Conservation (phyloP, 2,329 filamentous ascomycete species). For the Clarireedia sp. region DNA sequence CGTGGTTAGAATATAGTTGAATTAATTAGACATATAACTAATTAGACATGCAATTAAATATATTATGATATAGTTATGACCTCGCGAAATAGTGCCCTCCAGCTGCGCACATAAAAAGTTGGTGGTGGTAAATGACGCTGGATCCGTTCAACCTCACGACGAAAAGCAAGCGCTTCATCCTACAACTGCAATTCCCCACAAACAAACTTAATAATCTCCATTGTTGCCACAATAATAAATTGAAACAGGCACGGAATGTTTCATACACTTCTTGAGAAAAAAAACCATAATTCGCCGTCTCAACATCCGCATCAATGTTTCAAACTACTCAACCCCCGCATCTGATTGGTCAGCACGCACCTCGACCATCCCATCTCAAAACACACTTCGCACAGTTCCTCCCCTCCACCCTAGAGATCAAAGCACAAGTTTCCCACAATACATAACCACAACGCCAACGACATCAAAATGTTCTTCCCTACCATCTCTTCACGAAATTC, state of each 20-base stretch:
- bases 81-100: too few species aligned
- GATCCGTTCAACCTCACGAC: too few species aligned
- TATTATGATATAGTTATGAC: too few species aligned
- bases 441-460: background rate
- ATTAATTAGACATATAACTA: background rate
- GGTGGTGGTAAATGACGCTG: too few species aligned
- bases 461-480: background rate
- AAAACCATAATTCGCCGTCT: background rate
- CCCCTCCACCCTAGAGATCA: slow-evolving; percentile 3
- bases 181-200: too few species aligned
- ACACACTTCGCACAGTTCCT: slow-evolving; percentile 8
- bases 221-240: background rate
- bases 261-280: background rate
- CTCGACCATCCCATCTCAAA: slow-evolving; percentile 4
- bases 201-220: too few species aligned
- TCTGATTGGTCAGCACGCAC: slow-evolving; percentile 1
- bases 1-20: background rate
- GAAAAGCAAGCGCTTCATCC: too few species aligned
- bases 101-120: too few species aligned
- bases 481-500: background rate
- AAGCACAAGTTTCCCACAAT: slow-evolving; percentile 5
- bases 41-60: too few species aligned
- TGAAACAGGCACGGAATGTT: background rate
- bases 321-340: background rate
- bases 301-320: slow-evolving; percentile 1